Conservation (phyloP, 768 basidiomycete species). For the Bullera alba region DNA sequence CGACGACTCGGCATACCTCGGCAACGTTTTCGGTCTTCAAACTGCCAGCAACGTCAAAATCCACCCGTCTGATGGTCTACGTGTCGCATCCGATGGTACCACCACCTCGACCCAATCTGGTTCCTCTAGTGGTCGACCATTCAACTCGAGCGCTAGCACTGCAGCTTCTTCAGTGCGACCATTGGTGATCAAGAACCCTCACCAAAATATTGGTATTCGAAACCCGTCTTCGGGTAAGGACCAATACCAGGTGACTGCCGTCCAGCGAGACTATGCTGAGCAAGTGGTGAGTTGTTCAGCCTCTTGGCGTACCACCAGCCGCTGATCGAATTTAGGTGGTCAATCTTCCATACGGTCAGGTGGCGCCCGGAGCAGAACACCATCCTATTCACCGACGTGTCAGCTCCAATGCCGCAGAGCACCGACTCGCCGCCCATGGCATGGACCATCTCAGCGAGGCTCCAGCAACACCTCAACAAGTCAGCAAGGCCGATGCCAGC, state of each 20-base stretch:
- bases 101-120: background rate
- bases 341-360: background rate
- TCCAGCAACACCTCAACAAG: background rate
- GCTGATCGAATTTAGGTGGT: background rate
- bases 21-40: slow-evolving; percentile 16
- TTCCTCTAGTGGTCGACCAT: background rate
- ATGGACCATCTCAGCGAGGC: background rate
- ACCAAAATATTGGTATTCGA: background rate
- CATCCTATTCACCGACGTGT: background rate
- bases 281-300: background rate
- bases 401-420: too few relatives aligned
- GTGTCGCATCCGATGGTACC: background rate
- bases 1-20: slow-evolving; percentile 17
- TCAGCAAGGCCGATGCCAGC: slow-evolving; percentile 34
- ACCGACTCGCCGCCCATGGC: slow-evolving; percentile 1
- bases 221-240: background rate
- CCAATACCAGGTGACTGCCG: background rate
- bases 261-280: background rate
- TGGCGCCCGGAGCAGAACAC: background rate
- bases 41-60: slow-evolving; percentile 4
- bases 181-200: background rate
- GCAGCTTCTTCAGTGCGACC: background rate
- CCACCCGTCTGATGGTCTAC: background rate
- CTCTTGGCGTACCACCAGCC: background rate
- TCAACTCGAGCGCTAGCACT: background rate